Base-by-base conservation (phyloP, 225 moss, liverwort and hornwort species). In the Pleurozium schreberi region DNA sequence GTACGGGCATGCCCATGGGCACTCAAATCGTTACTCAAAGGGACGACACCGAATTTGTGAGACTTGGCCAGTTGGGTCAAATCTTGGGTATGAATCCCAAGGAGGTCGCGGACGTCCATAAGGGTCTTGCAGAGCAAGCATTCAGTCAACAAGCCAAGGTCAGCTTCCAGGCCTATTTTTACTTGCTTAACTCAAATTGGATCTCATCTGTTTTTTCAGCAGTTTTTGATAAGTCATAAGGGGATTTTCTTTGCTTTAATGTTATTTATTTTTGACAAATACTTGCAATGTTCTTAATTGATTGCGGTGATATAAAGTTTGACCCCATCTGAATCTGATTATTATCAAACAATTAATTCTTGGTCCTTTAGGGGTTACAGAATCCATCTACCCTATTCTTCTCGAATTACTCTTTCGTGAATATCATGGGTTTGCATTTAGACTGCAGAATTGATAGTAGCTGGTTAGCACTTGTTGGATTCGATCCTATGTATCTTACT, bases 11-110 rank as follows among this genome's bases (percentile, higher is more conserved):
- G 96, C 98, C 98, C 3, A 96, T 99, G 98, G 98, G 98, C 87
- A 99, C 98, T n/a, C 98, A 99, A 83, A 99, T 99, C 78, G 97
- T 99, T 42, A 97, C 97, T 47, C 98, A 99, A 90, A 92, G 97
- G 53, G 98, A 99, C 67, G 96, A 96, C 67, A 97, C 96, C 71
- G 98, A 99, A 74, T 99, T 99, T 87, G 94, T 99, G 34, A 92
- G 96, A 82, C 96, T 99, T 57, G 98, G 98, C 58, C 98, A 99
- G 85, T 90, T 99, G 63, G 98, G 98, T 58, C 92, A 95, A 88
- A 95, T 99, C 28, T 86, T 99, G 84, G 97, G 98, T 58, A 92
- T 99, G 81, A 93, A 38, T 45, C 82, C 94, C 40, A 96, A 94
- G 92, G 97, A 97, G 88, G 96, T 99, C 61, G 97, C 96, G 11